Conservation (phyloP, 805 yeast species). For the Hanseniaspora vineae region DNA sequence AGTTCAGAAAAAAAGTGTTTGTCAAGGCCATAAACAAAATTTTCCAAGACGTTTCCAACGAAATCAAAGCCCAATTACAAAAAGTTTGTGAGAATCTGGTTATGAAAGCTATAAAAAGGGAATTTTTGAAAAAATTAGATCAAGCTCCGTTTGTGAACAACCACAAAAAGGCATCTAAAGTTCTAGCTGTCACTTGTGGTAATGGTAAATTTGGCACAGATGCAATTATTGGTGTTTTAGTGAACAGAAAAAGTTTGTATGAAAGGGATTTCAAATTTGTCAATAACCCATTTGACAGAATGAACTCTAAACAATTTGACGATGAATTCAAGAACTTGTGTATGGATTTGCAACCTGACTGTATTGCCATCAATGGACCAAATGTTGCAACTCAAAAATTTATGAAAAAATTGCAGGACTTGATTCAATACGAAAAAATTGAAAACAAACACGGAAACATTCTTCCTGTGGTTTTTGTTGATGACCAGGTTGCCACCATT, state of each 20-base stretch:
- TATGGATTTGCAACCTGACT: constrained; percentile 66
- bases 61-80: constrained; percentile 72
- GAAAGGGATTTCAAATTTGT: constrained; percentile 69
- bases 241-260: constrained; percentile 72
- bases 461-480: constrained; percentile 65
- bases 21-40: constrained; percentile 55
- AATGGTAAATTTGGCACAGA: constrained; percentile 70
- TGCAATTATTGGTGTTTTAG: constrained; percentile 70
- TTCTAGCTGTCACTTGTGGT: constrained; percentile 73
- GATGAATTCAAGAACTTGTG: constrained; percentile 48
- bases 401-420: constrained; percentile 39
- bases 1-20: constrained; percentile 54
- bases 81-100: constrained; percentile 62
- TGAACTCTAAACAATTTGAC: constrained; percentile 44
- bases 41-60: constrained; percentile 52
- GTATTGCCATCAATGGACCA: constrained; percentile 80
- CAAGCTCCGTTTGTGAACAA: constrained; percentile 90
- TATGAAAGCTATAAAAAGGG: constrained; percentile 54
- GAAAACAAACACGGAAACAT: constrained; percentile 42
- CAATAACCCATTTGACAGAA: constrained; percentile 40
- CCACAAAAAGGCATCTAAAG: constrained; percentile 71
- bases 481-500: constrained; percentile 85
- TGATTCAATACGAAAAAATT: constrained; percentile 36
- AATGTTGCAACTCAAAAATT: constrained; percentile 59
- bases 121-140: constrained; percentile 60